Conservation (phyloP, 331 rosid genomes). For the Malus hybrid region DNA sequence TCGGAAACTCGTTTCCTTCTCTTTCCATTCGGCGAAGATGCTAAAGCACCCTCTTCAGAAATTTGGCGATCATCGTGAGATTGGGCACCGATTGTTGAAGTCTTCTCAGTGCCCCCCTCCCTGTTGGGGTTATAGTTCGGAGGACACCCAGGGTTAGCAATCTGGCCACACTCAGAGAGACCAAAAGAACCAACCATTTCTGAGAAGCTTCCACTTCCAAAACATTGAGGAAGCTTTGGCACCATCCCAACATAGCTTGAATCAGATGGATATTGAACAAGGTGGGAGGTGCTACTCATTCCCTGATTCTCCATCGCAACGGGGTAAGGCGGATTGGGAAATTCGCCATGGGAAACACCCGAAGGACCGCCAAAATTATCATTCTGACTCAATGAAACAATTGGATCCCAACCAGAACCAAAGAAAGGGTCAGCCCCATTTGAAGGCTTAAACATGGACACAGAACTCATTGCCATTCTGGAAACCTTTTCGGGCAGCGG, state of each 20-base stretch:
- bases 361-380: constrained; percentile 76
- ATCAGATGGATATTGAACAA: constrained; percentile 64
- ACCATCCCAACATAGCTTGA: constrained; percentile 59
- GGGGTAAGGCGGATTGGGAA: constrained; percentile 52
- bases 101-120: constrained; percentile 20
- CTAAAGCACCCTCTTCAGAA: constrained; percentile 47
- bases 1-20: constrained; percentile 64
- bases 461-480: constrained; percentile 47
- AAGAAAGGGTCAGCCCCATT: constrained; percentile 54
- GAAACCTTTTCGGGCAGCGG: constrained; percentile 37
- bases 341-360: constrained; percentile 56
- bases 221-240: constrained; percentile 60
- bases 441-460: constrained; percentile 51
- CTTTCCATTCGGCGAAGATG: constrained; percentile 52
- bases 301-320: constrained; percentile 62
- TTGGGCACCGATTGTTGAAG: constrained; percentile 29
- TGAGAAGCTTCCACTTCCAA: constrained; percentile 70
- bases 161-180: constrained; percentile 46
- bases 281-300: constrained; percentile 46
- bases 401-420: constrained; percentile 86
- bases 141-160: constrained; percentile 41
- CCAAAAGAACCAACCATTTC: constrained; percentile 64
- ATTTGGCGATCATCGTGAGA: constrained; percentile 43
- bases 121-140: constrained; percentile 38
- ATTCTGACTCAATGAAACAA: constrained; percentile 62